Conservation (phyloP, 495 filamentous ascomycete species). For the Cudoniella acicularis region DNA sequence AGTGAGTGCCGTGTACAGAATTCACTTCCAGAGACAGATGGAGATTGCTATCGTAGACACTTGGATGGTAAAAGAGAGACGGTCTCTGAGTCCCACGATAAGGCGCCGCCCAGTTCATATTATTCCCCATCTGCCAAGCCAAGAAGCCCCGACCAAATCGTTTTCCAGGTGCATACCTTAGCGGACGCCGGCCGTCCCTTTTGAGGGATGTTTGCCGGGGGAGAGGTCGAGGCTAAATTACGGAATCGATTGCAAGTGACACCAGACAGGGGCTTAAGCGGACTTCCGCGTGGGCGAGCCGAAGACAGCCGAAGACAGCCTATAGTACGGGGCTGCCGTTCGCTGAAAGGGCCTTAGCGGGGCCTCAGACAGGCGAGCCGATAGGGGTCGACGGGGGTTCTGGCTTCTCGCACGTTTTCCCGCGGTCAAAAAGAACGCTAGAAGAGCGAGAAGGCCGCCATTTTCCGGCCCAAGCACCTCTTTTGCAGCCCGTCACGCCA, state of each 20-base stretch:
- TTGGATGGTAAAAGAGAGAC: background rate
- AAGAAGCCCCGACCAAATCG: background rate
- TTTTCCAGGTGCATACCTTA: background rate
- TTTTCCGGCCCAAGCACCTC: background rate
- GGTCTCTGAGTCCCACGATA: slow-evolving; percentile 2
- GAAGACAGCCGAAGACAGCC: background rate
- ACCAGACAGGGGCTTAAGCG: background rate
- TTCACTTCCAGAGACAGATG: background rate
- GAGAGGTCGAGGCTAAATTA: background rate
- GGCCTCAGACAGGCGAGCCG: too few relatives aligned
- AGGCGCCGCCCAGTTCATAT: slow-evolving; percentile 3
- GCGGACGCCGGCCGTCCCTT: background rate
- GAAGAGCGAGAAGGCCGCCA: background rate
- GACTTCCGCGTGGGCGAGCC: background rate
- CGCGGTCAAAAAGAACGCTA: background rate
- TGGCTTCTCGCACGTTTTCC: background rate
- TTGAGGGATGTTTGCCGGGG: background rate
- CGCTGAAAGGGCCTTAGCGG: background rate
- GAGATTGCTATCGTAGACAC: background rate
- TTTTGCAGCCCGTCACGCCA: background rate
- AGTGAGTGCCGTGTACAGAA: background rate
- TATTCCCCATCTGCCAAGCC: background rate
- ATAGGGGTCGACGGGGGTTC: too few relatives aligned
- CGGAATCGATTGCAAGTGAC: background rate
- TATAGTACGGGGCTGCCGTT: background rate